Evolutionary conservation across 495 filamentous ascomycete genomes (phyloP).

Genomic region (Neurospora terricola): DNA sequence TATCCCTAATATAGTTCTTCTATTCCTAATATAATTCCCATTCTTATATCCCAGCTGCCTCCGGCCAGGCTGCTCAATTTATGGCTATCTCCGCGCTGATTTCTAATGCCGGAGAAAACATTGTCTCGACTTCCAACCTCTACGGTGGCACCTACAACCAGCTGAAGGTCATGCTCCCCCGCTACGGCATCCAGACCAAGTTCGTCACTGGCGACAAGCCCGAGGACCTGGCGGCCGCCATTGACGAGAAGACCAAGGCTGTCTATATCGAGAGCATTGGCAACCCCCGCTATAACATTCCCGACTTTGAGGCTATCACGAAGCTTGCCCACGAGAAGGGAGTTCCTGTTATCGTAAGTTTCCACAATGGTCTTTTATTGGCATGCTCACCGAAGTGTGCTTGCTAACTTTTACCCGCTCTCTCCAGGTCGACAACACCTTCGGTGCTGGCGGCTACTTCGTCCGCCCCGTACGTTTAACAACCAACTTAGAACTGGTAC

Average conservation of each 20-base stretch:
- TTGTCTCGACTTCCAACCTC: slow-evolving; percentile 82
- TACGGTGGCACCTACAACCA: slow-evolving; percentile 99
- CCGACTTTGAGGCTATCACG: slow-evolving; percentile 76
- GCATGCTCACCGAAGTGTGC: slow-evolving; percentile 1
- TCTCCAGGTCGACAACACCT: slow-evolving; percentile 82
- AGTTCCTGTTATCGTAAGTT: slow-evolving; percentile 71
- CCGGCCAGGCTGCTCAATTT: slow-evolving; percentile 93
- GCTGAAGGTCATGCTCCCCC: slow-evolving; percentile 84
- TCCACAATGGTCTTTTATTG: not conserved
- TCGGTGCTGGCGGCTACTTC: slow-evolving; percentile 92
- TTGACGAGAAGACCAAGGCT: slow-evolving; percentile 95
- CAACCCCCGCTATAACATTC: slow-evolving; percentile 92
- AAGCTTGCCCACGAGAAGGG: slow-evolving; percentile 72
- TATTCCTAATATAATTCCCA: too few species aligned
- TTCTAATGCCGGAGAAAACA: slow-evolving; percentile 94
- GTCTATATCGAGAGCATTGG: slow-evolving; percentile 94
- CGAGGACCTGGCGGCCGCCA: slow-evolving; percentile 70
- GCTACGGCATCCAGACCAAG: slow-evolving; percentile 81
- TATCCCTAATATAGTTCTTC: too few species aligned
- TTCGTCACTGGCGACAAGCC: slow-evolving; percentile 81
- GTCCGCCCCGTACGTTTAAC: too few species aligned
- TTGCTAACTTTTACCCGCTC: not conserved
- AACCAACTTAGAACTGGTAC: too few species aligned
- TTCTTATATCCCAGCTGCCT: too few species aligned
- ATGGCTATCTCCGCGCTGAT: slow-evolving; percentile 76